Conservation (phyloP, 192 early-diverging fungal species). For the Mycoemilia scoparia region DNA sequence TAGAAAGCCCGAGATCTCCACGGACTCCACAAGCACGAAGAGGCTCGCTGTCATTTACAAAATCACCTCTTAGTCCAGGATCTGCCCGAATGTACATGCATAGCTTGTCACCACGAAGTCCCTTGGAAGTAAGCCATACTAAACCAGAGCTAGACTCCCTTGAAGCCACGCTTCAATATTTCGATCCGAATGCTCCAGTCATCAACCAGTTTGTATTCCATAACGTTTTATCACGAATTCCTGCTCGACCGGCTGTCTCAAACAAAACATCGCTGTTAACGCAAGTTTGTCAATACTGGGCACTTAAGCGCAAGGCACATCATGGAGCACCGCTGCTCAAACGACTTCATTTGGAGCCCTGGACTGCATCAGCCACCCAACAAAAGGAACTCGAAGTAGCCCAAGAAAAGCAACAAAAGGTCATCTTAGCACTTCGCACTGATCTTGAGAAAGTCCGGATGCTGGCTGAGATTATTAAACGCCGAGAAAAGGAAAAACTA, state of each 20-base stretch:
- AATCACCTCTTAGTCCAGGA: too few relatives aligned
- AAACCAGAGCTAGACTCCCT: too few relatives aligned
- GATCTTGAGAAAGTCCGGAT: constrained; percentile 80
- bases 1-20: too few relatives aligned
- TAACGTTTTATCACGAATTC: constrained; percentile 1
- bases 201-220: constrained; percentile 17
- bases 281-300: constrained; percentile 77
- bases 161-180: constrained; percentile 19
- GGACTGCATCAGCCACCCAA: constrained; percentile 70
- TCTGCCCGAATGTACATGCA: too few relatives aligned
- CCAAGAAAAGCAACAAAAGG: constrained; percentile 43
- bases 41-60: too few relatives aligned
- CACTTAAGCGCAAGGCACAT: constrained; percentile 74
- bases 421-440: constrained; percentile 41
- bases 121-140: too few relatives aligned
- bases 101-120: too few relatives aligned
- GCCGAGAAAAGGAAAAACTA: constrained; percentile 56
- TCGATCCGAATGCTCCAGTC: constrained; percentile 18
- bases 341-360: constrained; percentile 89
- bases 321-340: constrained; percentile 89
- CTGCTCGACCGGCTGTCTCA: not conserved
- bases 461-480: constrained; percentile 54
- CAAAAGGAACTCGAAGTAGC: constrained; percentile 63
- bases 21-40: too few relatives aligned
- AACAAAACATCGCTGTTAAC: constrained; percentile 5